Base-by-base conservation (phyloP, 352 stramenopile species). In the Elongisporangium anandrum region DNA sequence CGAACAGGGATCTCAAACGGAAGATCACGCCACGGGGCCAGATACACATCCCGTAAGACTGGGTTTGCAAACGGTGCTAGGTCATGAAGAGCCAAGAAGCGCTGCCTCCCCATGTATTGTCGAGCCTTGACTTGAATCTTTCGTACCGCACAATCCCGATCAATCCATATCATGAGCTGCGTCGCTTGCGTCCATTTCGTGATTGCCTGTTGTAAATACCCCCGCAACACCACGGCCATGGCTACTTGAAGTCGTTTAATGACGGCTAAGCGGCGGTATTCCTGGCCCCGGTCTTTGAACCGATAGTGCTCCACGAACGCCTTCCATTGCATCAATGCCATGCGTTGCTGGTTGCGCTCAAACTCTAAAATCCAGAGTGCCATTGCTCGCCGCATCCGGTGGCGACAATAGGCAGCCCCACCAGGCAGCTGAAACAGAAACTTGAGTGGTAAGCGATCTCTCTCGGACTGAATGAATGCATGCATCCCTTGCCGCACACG, bases 341-440 rank as follows among this genome's bases (percentile, higher is more conserved):
- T 72, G 4, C 79, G 77, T n/a, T 73, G 68, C 55, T 92, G 80
- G 38, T 92, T 92, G 48, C 82, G 64, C 57, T 94, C 80, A 59
- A 94, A 94, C 54, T 84, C 69, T 5, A 78, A 61, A 3, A 92
- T 26, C 84, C 82, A 95, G 3, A 90, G 72, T 24, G 68, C 61
- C 71, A 95, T 84, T 7, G 83, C 79, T 8, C 70, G 77, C 10
- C 81, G 68, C 76, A 94, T 87, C 21, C 80, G 82, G 21, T 91
- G 65, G 0, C 84, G 75, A 57, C 86, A 94, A 63, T 92, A 94
- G 9, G 73, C 67, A 2, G 80, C 81, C 10, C 86, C 86, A 1
- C 86, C 86, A 3, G 84, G 84, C 8, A 93, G 56, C 48, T 90
- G 72, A 39, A 92, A 95, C n/a, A 94, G 70, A 59, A 91, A 95